Evolutionary conservation across 371 early-diverging fungal genomes (phyloP).

Genomic region (Haplosporangium sp.): DNA sequence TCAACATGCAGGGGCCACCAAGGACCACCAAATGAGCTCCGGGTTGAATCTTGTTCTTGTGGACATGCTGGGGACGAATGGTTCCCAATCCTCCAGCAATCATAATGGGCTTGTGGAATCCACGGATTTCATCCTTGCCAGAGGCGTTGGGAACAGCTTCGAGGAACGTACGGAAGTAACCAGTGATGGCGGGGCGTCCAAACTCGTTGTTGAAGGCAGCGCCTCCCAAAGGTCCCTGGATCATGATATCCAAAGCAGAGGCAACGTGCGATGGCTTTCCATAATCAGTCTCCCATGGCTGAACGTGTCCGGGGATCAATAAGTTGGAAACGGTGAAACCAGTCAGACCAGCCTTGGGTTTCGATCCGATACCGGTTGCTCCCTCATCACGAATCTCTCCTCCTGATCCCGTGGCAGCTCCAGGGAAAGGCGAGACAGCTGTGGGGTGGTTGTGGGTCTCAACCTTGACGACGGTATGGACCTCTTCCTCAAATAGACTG

Average conservation of each 20-base stretch:
- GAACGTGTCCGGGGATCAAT: constrained; percentile 86
- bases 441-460: constrained; percentile 99
- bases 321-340: constrained; percentile 95
- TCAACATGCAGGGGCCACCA: constrained; percentile 97
- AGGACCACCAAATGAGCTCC: constrained; percentile 89
- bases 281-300: constrained; percentile 93
- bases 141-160: constrained; percentile 72
- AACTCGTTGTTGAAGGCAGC: constrained; percentile 99
- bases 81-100: constrained; percentile 97
- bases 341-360: constrained; percentile 93
- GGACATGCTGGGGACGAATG: constrained; percentile 86
- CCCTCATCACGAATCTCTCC: constrained; percentile 99
- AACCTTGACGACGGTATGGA: constrained; percentile 94
- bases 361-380: constrained; percentile 94
- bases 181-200: constrained; percentile 94
- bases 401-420: constrained; percentile 94
- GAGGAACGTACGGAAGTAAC: constrained; percentile 96
- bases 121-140: constrained; percentile 75
- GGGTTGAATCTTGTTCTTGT: constrained; percentile 84
- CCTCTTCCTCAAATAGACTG: constrained; percentile 64
- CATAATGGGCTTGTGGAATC: constrained; percentile 99
- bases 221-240: constrained; percentile 95
- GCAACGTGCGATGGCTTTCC: constrained; percentile 93
- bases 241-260: constrained; percentile 94
- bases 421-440: constrained; percentile 96